Percentiles rank a stretch among this genome's conserved stretches.
Conservation (phyloP, 1,284 basidiomycete species). For the Wolfiporia cocos region DNA sequence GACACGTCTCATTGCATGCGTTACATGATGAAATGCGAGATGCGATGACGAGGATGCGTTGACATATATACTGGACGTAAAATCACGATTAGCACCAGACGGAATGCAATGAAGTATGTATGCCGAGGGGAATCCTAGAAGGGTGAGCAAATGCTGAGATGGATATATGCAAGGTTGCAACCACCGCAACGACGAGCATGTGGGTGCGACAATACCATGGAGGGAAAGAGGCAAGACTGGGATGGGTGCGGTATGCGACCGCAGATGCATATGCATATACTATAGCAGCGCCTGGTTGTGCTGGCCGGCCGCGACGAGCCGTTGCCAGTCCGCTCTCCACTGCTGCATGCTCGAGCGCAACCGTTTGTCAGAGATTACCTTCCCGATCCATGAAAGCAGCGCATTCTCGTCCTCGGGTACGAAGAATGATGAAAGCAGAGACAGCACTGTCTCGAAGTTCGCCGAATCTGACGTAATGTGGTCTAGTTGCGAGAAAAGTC, state of each 20-base stretch:
- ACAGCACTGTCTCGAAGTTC: slow-evolving; percentile 89
- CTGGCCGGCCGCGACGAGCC: slow-evolving; percentile 59
- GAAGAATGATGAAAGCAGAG: slow-evolving; percentile 86
- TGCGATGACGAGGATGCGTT: slow-evolving; percentile 9
- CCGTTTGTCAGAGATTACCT: slow-evolving; percentile 64
- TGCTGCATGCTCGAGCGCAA: slow-evolving; percentile 59
- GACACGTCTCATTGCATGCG: neutral
- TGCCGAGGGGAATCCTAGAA: too few species aligned
- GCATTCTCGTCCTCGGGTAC: slow-evolving; percentile 84
- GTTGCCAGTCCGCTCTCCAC: slow-evolving; percentile 73
- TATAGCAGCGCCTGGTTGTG: slow-evolving; percentile 63
- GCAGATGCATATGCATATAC: slow-evolving; percentile 9
- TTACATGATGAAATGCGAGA: slow-evolving; percentile 2
- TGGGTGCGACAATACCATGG: slow-evolving; percentile 7
- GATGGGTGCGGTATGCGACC: too few species aligned
- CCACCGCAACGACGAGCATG: too few species aligned
- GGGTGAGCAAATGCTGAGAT: too few species aligned
- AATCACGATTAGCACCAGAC: slow-evolving; percentile 18
- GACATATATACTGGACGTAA: slow-evolving; percentile 11
- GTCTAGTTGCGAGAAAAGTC: slow-evolving; percentile 36
- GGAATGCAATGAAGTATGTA: slow-evolving; percentile 7
- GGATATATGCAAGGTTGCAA: too few species aligned
- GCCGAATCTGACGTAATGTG: slow-evolving; percentile 70
- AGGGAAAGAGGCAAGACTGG: too few species aligned
- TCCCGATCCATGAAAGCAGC: slow-evolving; percentile 76